Evolutionary conservation across 2,329 filamentous ascomycete species (phyloP).

Genomic region (Cercospora canescens): DNA sequence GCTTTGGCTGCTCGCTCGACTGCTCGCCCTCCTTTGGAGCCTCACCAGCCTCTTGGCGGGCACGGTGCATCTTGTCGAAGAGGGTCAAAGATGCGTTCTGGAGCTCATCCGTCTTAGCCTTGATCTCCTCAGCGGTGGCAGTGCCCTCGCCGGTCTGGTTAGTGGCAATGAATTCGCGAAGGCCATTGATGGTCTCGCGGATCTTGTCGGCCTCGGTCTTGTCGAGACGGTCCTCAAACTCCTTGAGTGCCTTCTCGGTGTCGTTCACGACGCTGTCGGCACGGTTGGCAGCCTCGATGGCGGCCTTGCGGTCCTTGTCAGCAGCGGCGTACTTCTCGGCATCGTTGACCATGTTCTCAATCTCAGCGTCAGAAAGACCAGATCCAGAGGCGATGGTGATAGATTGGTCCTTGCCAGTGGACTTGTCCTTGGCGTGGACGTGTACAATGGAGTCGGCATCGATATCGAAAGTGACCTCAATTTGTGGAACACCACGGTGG

Average conservation of each 20-base stretch:
- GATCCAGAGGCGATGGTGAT: slow-evolving; percentile 98
- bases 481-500: slow-evolving; percentile 91
- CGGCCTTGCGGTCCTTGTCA: slow-evolving; percentile 94
- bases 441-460: slow-evolving; percentile 97
- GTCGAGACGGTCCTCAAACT: slow-evolving; percentile 93
- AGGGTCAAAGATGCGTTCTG: slow-evolving; percentile 93
- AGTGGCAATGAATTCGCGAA: slow-evolving; percentile 81
- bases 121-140: slow-evolving; percentile 87
- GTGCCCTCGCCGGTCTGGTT: slow-evolving; percentile 88
- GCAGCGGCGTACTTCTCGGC: slow-evolving; percentile 93
- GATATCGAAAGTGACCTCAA: slow-evolving; percentile 98
- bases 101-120: slow-evolving; percentile 98
- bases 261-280: slow-evolving; percentile 96
- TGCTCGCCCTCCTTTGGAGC: slow-evolving; percentile 52
- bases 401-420: slow-evolving; percentile 98
- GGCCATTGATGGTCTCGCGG: slow-evolving; percentile 91
- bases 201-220: slow-evolving; percentile 93
- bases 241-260: slow-evolving; percentile 96
- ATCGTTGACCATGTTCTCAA: slow-evolving; percentile 95
- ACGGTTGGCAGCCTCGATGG: slow-evolving; percentile 96
- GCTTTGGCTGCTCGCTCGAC: slow-evolving; percentile 39
- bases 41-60: slow-evolving; percentile 55
- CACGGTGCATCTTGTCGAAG: slow-evolving; percentile 99
- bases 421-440: slow-evolving; percentile 98
- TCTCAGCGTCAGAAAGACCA: slow-evolving; percentile 91